Evolutionary conservation across 768 basidiomycete genomes (phyloP).

Genomic region (Royoungia palumana): DNA sequence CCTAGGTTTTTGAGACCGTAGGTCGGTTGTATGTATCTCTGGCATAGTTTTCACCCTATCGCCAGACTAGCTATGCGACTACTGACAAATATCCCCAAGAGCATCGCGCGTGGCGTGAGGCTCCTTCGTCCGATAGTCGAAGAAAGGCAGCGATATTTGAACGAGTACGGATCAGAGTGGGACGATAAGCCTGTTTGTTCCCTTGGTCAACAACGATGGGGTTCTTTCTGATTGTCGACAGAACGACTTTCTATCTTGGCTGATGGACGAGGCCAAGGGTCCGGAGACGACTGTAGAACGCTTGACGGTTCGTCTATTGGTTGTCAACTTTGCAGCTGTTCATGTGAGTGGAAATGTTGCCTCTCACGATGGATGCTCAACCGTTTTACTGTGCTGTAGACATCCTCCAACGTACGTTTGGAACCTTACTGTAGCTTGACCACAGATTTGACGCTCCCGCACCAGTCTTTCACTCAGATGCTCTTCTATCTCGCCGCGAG

Average conservation of each 20-base stretch:
- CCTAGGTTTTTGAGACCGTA: conserved; percentile 35
- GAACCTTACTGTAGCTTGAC: too few species aligned
- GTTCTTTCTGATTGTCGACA: conserved; percentile 2
- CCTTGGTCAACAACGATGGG: neutral
- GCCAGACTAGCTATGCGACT: conserved; percentile 18
- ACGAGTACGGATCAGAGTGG: conserved; percentile 26
- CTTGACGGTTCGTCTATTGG: conserved; percentile 19
- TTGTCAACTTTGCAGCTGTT: conserved; percentile 6
- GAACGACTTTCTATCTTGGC: conserved; percentile 33
- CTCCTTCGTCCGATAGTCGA: conserved; percentile 28
- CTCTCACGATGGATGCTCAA: neutral
- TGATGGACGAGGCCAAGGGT: conserved; percentile 24
- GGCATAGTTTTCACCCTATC: neutral
- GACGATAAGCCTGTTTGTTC: conserved; percentile 30
- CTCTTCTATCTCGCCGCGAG: conserved; percentile 35
- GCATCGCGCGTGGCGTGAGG: conserved; percentile 5
- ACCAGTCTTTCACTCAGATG: conserved; percentile 31
- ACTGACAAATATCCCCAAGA: conserved; percentile 6
- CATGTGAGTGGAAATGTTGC: neutral
- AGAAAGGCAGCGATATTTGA: conserved; percentile 22
- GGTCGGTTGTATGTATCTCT: neutral
- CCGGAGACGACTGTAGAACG: conserved; percentile 16
- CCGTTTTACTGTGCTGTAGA: conserved; percentile 4
- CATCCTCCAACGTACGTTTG: conserved; percentile 17
- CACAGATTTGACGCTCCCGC: neutral